Conservation (phyloP, 2,329 filamentous ascomycete species). For the Xylogone sp. region DNA sequence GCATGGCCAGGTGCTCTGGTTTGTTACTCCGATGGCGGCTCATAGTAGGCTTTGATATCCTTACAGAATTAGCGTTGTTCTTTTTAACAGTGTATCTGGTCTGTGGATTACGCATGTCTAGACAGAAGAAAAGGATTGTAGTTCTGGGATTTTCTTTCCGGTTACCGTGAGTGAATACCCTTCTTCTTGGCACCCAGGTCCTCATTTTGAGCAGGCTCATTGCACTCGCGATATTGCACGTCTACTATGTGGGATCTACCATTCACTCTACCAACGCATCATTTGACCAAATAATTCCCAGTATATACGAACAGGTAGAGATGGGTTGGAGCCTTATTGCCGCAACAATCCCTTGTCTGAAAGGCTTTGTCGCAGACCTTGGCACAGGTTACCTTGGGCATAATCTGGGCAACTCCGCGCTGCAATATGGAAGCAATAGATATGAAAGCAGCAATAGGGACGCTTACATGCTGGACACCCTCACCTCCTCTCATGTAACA, state of each 20-base stretch:
- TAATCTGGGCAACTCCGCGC: not conserved
- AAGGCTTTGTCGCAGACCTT: slow-evolving; percentile 36
- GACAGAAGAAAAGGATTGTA: slow-evolving; percentile 26
- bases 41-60: slow-evolving; percentile 43
- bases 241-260: not conserved
- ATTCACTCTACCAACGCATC: not conserved
- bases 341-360: slow-evolving; percentile 39
- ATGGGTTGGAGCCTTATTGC: slow-evolving; percentile 37
- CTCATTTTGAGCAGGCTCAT: not conserved
- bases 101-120: slow-evolving; percentile 40
- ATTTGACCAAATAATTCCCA: not conserved
- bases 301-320: slow-evolving; percentile 18
- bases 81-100: slow-evolving; percentile 41
- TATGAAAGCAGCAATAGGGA: not conserved
- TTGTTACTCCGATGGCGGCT: slow-evolving; percentile 42
- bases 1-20: slow-evolving; percentile 18
- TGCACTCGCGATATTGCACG: not conserved
- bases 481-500: not conserved
- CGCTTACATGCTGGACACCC: not conserved
- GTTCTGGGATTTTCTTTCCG: slow-evolving; percentile 15
- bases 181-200: not conserved
- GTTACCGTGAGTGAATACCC: slow-evolving; percentile 28
- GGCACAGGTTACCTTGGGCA: slow-evolving; percentile 23
- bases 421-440: not conserved
- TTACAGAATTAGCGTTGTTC: slow-evolving; percentile 44